Percentiles rank a stretch among this genome's conserved stretches.
Conservation (phyloP, 805 yeast species). For the Zygotorulaspora danielsina region DNA sequence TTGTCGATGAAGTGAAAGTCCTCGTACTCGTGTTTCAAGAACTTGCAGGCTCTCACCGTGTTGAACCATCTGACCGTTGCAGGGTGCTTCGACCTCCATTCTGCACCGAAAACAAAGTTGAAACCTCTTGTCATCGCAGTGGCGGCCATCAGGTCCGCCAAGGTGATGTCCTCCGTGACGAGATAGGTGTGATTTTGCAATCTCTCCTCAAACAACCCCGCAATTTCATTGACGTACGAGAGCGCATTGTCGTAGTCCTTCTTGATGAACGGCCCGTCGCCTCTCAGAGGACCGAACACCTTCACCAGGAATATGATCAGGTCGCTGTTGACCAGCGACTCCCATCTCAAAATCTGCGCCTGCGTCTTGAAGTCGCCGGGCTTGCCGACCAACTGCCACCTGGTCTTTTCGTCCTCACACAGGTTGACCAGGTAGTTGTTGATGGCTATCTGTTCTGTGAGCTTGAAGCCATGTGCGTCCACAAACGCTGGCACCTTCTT, state of each 20-base stretch:
- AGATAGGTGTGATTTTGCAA: conserved; percentile 62
- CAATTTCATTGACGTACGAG: conserved; percentile 39
- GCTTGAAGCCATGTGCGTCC: conserved; percentile 69
- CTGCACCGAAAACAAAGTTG: conserved; percentile 53
- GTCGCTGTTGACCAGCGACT: conserved; percentile 72
- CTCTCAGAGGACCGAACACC: conserved; percentile 56
- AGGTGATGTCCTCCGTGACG: conserved; percentile 63
- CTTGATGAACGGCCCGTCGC: conserved; percentile 78
- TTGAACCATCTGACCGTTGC: conserved; percentile 67
- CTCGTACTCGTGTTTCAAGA: conserved; percentile 44
- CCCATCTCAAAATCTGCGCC: conserved; percentile 65
- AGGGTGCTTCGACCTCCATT: conserved; percentile 63
- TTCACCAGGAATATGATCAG: conserved; percentile 44
- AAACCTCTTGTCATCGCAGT: conserved; percentile 33
- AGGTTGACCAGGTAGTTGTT: conserved; percentile 44
- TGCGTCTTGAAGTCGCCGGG: conserved; percentile 31
- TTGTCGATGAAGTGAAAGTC: conserved; percentile 56
- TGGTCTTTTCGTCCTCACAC: conserved; percentile 35
- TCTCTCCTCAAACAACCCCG: conserved; percentile 51
- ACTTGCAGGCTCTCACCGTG: conserved; percentile 47
- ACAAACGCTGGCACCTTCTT: conserved; percentile 61
- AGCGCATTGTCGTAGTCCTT: conserved; percentile 48
- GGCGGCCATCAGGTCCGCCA: conserved; percentile 30
- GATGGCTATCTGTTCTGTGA: conserved; percentile 66
- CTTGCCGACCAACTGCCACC: conserved; percentile 52